A percentile compares a stretch with the other conserved stretches of the same genome.
These are phyloP conservation scores for Camellia japonica DNA, from an alignment of 148 eudicot species.

Conservation along the genomic window DNA sequence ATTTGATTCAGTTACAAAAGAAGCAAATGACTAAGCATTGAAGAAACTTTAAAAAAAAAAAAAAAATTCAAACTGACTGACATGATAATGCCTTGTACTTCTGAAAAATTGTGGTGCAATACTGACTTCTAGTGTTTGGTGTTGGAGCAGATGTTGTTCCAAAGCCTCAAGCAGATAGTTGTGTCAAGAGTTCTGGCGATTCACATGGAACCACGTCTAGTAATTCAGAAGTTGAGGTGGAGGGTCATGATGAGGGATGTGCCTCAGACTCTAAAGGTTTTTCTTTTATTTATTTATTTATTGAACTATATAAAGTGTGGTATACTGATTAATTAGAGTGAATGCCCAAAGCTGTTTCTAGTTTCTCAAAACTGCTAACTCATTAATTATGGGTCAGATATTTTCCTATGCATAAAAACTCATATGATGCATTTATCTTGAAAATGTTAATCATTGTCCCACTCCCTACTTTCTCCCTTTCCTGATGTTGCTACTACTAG, in stretches of 20 bases:
- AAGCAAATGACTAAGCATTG: too few relatives aligned
- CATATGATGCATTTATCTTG: background rate
- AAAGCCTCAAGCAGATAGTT: slow-evolving; percentile 31
- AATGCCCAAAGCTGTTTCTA: background rate
- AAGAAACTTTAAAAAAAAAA: background rate
- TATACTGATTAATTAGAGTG: background rate
- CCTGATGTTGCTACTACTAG: background rate
- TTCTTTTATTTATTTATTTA: background rate
- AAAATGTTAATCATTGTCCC: background rate
- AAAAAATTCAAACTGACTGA: background rate
- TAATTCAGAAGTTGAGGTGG: slow-evolving; percentile 24
- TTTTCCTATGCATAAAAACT: background rate
- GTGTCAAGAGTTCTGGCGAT: slow-evolving; percentile 21
- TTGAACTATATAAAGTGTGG: background rate
- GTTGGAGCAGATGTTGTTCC: slow-evolving; percentile 25
- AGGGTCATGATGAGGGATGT: slow-evolving; percentile 23
- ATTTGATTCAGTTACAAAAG: background rate
- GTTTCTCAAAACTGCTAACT: background rate
- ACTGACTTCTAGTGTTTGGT: slow-evolving; percentile 17
- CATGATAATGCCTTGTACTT: background rate
- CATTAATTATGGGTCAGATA: background rate
- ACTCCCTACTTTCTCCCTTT: background rate
- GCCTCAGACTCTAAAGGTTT: slow-evolving; percentile 29
- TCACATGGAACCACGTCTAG: slow-evolving; percentile 22
- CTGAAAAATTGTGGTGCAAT: background rate